A percentile compares a stretch with the other conserved stretches of the same genome.
phyloP scores from a whole-genome alignment of 2,329 filamentous ascomycete genomes.

The Incumbomyces delicatus region DNA sequence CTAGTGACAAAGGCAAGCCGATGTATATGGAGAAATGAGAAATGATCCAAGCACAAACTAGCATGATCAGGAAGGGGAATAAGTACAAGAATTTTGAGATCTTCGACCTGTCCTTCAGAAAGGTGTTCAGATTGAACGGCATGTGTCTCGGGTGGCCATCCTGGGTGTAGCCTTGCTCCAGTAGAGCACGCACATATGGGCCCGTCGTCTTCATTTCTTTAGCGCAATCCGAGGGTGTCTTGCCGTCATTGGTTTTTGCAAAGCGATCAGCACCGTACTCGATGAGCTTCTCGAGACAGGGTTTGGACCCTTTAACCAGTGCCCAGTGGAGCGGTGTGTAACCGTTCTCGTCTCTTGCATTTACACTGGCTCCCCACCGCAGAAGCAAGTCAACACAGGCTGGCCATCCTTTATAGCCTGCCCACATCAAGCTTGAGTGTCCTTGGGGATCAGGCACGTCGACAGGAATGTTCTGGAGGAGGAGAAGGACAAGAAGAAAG shows the following conservation, averaged over 20 bases:
- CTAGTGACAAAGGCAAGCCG: conserved; percentile 61
- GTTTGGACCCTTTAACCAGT: conserved; percentile 80
- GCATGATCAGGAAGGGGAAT: conserved; percentile 72
- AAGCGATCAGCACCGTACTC: conserved; percentile 95
- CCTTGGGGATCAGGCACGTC: conserved; percentile 82
- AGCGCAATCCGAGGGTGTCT: conserved; percentile 78
- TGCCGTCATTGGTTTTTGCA: conserved; percentile 77
- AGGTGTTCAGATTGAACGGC: conserved; percentile 63
- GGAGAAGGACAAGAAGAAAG: conserved; percentile 73
- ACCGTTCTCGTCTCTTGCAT: conserved; percentile 80
- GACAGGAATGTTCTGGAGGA: conserved; percentile 92
- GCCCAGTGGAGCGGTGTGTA: conserved; percentile 96
- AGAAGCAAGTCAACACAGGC: conserved; percentile 86
- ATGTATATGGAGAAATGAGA: conserved; percentile 64
- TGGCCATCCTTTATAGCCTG: conserved; percentile 92
- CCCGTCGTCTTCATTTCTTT: conserved; percentile 77
- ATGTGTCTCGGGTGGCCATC: conserved; percentile 62
- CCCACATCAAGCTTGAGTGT: conserved; percentile 97
- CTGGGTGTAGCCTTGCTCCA: conserved; percentile 73
- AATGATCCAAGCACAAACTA: conserved; percentile 59
- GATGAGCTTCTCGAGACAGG: conserved; percentile 84
- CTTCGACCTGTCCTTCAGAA: conserved; percentile 66
- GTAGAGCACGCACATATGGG: conserved; percentile 73
- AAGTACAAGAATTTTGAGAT: conserved; percentile 81
- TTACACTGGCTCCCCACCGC: conserved; percentile 89